Conservation (phyloP, 164 flowering plant genomes). For the Echeveria elegans region DNA sequence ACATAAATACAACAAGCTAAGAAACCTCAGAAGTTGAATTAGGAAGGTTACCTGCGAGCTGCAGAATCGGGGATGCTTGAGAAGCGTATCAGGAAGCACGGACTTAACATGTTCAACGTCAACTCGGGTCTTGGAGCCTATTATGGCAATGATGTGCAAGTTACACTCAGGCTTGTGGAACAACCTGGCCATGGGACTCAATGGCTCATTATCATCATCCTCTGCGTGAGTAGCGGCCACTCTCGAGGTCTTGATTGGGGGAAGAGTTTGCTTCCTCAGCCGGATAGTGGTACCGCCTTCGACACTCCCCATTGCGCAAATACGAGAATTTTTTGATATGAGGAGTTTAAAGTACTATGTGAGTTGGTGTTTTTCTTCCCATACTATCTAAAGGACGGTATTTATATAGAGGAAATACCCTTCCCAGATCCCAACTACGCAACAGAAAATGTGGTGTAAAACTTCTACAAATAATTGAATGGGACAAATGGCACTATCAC, state of each 20-base stretch:
- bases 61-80: too few relatives aligned
- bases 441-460: not conserved
- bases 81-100: constrained; percentile 21
- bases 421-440: not conserved
- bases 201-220: constrained; percentile 20
- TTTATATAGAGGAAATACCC: not conserved
- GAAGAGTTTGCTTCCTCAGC: not conserved
- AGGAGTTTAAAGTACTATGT: not conserved
- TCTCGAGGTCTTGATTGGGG: not conserved
- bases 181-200: constrained; percentile 38
- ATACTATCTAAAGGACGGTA: not conserved
- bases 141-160: constrained; percentile 28
- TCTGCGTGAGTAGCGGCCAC: not conserved
- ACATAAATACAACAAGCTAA: too few relatives aligned
- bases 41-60: constrained; percentile 27
- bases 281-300: not conserved
- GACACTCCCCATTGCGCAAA: not conserved
- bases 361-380: not conserved
- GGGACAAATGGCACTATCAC: too few relatives aligned
- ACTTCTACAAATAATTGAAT: too few relatives aligned
- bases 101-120: constrained; percentile 18
- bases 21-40: too few relatives aligned
- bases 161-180: constrained; percentile 38
- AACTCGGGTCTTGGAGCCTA: constrained; percentile 30
- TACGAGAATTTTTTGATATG: not conserved